These are phyloP conservation scores for Candolleomyces efflorescens DNA, from an alignment of 768 basidiomycete species.

Conservation along the genomic window DNA sequence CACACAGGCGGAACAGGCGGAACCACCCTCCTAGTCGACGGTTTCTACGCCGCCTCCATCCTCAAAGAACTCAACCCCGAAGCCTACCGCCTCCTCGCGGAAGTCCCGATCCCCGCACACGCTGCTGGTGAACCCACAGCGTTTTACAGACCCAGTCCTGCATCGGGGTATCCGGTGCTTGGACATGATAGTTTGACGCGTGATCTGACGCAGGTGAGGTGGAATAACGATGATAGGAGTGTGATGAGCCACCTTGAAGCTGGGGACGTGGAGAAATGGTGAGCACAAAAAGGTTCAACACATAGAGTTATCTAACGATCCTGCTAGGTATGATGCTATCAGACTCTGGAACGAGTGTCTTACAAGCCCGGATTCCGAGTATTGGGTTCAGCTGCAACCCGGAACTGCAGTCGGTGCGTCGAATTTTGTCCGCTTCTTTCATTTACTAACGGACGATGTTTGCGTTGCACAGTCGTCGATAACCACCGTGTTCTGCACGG, in stretches of 20 bases:
- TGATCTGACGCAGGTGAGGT: conserved; percentile 73
- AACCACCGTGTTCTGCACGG: conserved; percentile 95
- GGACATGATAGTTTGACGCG: conserved; percentile 56
- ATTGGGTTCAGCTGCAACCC: conserved; percentile 85
- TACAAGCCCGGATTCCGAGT: conserved; percentile 79
- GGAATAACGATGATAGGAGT: conserved; percentile 95
- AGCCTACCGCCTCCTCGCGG: conserved; percentile 64
- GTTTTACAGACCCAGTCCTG: conserved; percentile 55
- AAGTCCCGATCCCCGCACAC: conserved; percentile 71
- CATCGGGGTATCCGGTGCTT: conserved; percentile 65
- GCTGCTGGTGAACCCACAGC: conserved; percentile 74
- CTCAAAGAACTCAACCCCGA: conserved; percentile 70
- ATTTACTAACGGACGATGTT: neutral
- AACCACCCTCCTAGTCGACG: conserved; percentile 89
- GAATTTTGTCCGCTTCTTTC: neutral
- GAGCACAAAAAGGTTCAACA: conserved; percentile 10
- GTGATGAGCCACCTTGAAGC: conserved; percentile 61
- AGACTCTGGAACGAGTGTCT: conserved; percentile 72
- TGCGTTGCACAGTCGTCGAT: conserved; percentile 61
- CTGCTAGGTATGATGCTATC: conserved; percentile 63
- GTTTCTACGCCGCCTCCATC: conserved; percentile 85
- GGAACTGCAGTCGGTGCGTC: conserved; percentile 81
- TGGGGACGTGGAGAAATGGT: conserved; percentile 73
- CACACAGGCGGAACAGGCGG: conserved; percentile 82
- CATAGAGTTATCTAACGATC: too few relatives aligned